These are phyloP conservation scores for Boletus speciosus DNA, from an alignment of 768 basidiomycete species.

Conservation along the genomic window DNA sequence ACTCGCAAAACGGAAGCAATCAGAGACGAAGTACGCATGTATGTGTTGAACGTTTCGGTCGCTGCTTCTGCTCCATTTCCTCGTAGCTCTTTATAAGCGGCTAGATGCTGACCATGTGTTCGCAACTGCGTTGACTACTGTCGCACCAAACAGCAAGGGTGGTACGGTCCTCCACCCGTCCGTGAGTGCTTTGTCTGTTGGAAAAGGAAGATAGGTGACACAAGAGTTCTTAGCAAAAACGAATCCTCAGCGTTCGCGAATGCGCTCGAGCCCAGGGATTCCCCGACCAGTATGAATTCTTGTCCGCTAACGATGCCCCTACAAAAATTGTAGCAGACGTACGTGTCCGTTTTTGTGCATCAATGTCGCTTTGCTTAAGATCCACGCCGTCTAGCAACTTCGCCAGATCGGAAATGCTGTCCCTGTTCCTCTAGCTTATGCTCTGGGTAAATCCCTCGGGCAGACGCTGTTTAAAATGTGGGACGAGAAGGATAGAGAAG, in stretches of 20 bases:
- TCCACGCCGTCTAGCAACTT: conserved; percentile 49
- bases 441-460: conserved; percentile 49
- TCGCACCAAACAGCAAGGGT: conserved; percentile 50
- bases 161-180: conserved; percentile 44
- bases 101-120: conserved; percentile 52
- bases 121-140: conserved; percentile 59
- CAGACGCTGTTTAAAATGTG: conserved; percentile 45
- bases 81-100: conserved; percentile 53
- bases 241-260: conserved; percentile 64
- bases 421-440: conserved; percentile 63
- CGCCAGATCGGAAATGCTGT: conserved; percentile 81
- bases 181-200: conserved; percentile 26
- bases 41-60: conserved; percentile 6
- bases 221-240: conserved; percentile 54
- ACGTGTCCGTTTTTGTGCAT: conserved; percentile 21
- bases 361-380: not conserved
- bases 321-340: conserved; percentile 49
- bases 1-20: conserved; percentile 29
- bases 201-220: not conserved
- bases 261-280: conserved; percentile 77
- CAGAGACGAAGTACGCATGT: conserved; percentile 28
- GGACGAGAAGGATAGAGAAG: conserved; percentile 41
- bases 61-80: conserved; percentile 3
- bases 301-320: conserved; percentile 40
- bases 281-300: conserved; percentile 65